These are phyloP conservation scores for Trifolium subterraneum DNA, from an alignment of 306 rosid species.

Conservation along the genomic window DNA sequence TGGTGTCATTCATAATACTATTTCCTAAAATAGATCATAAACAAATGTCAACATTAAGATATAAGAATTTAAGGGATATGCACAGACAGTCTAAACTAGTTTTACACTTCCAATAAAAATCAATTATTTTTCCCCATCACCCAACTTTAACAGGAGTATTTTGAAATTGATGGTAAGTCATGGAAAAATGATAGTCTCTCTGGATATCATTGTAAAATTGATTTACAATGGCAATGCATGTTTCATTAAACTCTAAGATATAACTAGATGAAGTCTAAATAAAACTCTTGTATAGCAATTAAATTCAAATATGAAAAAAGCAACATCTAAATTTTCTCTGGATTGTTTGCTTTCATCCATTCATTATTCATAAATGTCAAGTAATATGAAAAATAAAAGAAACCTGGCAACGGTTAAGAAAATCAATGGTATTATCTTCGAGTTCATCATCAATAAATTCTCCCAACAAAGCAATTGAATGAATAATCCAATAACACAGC, in stretches of 20 bases:
- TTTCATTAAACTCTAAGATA: background rate
- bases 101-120: background rate
- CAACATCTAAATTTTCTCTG: background rate
- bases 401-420: conserved; percentile 90
- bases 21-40: background rate
- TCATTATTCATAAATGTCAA: background rate
- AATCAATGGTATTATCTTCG: conserved; percentile 57
- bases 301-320: background rate
- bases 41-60: background rate
- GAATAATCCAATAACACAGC: conserved; percentile 93
- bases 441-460: conserved; percentile 66
- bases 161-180: background rate
- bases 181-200: background rate
- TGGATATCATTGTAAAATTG: background rate
- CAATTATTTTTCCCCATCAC: background rate
- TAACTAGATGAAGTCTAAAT: background rate
- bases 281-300: background rate
- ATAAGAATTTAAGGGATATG: background rate
- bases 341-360: too few relatives aligned
- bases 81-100: background rate
- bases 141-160: background rate
- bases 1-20: background rate
- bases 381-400: background rate
- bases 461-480: conserved; percentile 79
- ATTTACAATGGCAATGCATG: background rate